Evolutionary conservation across 306 rosid species (phyloP), one percentile per base, ranked within the genome.

Genomic region (Castanopsis chinensis): DNA sequence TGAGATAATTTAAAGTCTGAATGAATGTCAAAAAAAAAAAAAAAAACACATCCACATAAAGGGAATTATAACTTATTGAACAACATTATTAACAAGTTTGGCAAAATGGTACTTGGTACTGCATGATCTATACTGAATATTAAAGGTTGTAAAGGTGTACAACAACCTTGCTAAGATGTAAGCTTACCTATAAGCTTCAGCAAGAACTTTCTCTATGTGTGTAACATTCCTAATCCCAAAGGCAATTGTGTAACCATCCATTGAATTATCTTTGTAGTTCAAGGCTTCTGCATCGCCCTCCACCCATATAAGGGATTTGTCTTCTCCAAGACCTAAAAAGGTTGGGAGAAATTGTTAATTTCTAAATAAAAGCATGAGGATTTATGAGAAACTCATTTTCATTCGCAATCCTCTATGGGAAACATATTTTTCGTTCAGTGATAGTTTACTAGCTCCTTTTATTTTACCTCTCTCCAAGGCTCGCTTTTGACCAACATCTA

Each of bases 211-310:
- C 91, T 95, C 99, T 80, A 91, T 92, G 89, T 91, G 98, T 19
- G 99, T 95, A 64, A 95, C 99, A 80, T 92, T 95, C 78, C 99
- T 86, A 80, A 95, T 95, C 82, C 98, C 99, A 80, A 95, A 95
- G 25, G 99, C 99, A 89, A 95, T 91, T 45, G 99, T 92, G 84
- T 92, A 95, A 87, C 98, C 97, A 89, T 95, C 98, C 98, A 95
- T 90, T 78, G 97, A 87, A 85, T 89, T 85, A 73, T 90, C 87
- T 80, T 81, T 73, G 64, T 91, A 92, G 79, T 78, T 78, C 83
- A 92, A 82, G 87, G 87, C 86, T 84, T 95, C 98, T 69, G 99
- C 98, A 81, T 95, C 88, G 77, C 98, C 98, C 85, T 93, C 96
- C 74, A 89, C 90, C 99, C 98, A 93, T 72, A 83, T 32, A 75